phyloP scores from a whole-genome alignment of 2,329 filamentous ascomycete species.

The Hypomyces rosellus region DNA sequence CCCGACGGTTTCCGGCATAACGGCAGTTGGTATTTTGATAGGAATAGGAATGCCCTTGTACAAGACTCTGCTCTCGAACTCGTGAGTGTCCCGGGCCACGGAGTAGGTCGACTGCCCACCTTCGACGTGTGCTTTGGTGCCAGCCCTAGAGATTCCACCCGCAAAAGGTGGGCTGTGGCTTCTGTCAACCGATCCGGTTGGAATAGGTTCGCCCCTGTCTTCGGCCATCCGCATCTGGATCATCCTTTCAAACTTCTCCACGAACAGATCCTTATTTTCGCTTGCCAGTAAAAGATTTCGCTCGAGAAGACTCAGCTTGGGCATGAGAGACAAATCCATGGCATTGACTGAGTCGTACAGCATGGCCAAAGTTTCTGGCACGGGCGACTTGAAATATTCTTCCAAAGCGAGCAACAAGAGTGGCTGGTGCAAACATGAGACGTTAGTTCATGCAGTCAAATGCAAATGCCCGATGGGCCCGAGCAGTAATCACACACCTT shows the following conservation, averaged over 20 bases:
- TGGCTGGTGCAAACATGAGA: conserved; percentile 47
- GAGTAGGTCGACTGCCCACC: conserved; percentile 58
- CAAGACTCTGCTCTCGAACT: conserved; percentile 90
- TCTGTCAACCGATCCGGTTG: conserved; percentile 35
- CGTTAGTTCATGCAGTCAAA: conserved; percentile 13
- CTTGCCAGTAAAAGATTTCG: conserved; percentile 80
- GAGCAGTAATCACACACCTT: conserved; percentile 54
- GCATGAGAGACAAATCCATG: conserved; percentile 95
- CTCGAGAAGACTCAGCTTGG: conserved; percentile 75
- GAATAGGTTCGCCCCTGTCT: conserved; percentile 42
- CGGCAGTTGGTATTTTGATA: conserved; percentile 89
- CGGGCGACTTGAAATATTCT: conserved; percentile 92
- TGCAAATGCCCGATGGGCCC: not conserved
- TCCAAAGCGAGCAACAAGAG: conserved; percentile 84
- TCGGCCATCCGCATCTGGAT: conserved; percentile 73
- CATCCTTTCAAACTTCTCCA: conserved; percentile 96
- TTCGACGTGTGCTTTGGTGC: conserved; percentile 57
- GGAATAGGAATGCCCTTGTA: conserved; percentile 97
- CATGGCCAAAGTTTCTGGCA: conserved; percentile 77
- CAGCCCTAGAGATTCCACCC: conserved; percentile 50
- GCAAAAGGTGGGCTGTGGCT: conserved; percentile 39
- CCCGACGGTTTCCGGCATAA: conserved; percentile 91
- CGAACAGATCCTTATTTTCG: conserved; percentile 91
- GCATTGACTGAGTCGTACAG: conserved; percentile 90
- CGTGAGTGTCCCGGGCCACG: conserved; percentile 89